Evolutionary conservation across 2,329 filamentous ascomycete species (phyloP), one percentile per base, ranked within the genome.

Genomic region (Whalleya microplaca): DNA sequence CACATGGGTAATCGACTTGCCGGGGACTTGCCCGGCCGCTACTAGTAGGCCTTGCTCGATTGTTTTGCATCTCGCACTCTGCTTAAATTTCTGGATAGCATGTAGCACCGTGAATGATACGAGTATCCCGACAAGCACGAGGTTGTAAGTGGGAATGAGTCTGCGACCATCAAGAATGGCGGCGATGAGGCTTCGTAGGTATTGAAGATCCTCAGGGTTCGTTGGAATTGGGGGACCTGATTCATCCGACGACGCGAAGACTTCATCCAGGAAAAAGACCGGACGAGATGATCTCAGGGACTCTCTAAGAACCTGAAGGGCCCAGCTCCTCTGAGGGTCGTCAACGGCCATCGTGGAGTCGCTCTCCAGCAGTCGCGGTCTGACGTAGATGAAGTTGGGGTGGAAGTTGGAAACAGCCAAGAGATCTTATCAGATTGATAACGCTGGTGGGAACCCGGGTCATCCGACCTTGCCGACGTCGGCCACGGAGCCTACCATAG

Each of bases 181-280:
- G 8, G 58, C 48, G 49, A 75, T 71, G 2, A 76, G 63, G 14
- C 68, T 54, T 9, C 59, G 61, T 7, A 77, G 49, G 42, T 74
- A 76, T n/a, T 66, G 64, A 19, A 72, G 66, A 45, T 70, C 67
- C 19, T 73, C 72, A 8, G 73, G 73, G 54, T 70, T 66, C 41
- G 37, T 51, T 43, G 65, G 60, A 42, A 62, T 12, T 20, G 51
- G 48, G 32, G 47, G 41, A 14, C 54, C 48, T 2, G 54, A 50
- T 7, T 53, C 51, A 18, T 49, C 41, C n/a, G 41, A 56, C 14
- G 46, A 51, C 27, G 29, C 41, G 42, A 52, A 56, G 37, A 56
- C 29, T 10, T 57, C 44, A n/a, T 51, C 52, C 41, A 56, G 43
- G 8, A 52, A 20, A 45, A 41, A 32, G 41, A 50, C 48, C 43